phyloP scores from a whole-genome alignment of 441 rosid species.

The Eruca vesicaria region DNA sequence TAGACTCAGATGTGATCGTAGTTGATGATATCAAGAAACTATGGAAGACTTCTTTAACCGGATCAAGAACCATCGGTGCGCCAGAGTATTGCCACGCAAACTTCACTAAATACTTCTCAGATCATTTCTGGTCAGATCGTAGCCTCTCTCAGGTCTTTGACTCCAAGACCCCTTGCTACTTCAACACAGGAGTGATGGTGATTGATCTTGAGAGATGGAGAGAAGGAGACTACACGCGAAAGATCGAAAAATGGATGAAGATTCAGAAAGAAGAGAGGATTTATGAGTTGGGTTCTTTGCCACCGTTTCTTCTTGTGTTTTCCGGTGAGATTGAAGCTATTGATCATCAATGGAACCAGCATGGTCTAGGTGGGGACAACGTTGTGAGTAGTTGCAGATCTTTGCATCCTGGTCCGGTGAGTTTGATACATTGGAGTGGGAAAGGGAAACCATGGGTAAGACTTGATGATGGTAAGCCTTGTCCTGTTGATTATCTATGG shows the following conservation, averaged over 20 bases:
- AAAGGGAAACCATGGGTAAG: slow-evolving; percentile 76
- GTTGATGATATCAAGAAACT: slow-evolving; percentile 60
- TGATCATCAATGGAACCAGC: slow-evolving; percentile 74
- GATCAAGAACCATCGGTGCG: slow-evolving; percentile 55
- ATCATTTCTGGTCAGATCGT: slow-evolving; percentile 51
- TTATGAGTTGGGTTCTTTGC: slow-evolving; percentile 70
- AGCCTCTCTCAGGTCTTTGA: slow-evolving; percentile 42
- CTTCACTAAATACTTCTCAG: slow-evolving; percentile 52
- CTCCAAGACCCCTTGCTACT: slow-evolving; percentile 53
- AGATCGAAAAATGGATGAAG: slow-evolving; percentile 68
- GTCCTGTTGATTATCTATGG: slow-evolving; percentile 63
- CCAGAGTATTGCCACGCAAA: slow-evolving; percentile 68
- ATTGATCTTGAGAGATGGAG: slow-evolving; percentile 66
- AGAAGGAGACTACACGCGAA: slow-evolving; percentile 45
- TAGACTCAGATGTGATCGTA: slow-evolving; percentile 59
- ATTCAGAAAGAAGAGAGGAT: slow-evolving; percentile 59
- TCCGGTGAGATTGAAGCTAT: slow-evolving; percentile 59
- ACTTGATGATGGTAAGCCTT: slow-evolving; percentile 51
- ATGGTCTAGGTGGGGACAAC: slow-evolving; percentile 74
- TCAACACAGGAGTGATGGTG: slow-evolving; percentile 79
- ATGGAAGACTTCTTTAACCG: slow-evolving; percentile 44
- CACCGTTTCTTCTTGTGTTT: slow-evolving; percentile 63
- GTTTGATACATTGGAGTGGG: slow-evolving; percentile 80
- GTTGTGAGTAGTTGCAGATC: slow-evolving; percentile 54
- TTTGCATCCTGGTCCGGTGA: slow-evolving; percentile 65